Conservation (phyloP, 2,329 filamentous ascomycete genomes). For the Domatiomyces catenatus region DNA sequence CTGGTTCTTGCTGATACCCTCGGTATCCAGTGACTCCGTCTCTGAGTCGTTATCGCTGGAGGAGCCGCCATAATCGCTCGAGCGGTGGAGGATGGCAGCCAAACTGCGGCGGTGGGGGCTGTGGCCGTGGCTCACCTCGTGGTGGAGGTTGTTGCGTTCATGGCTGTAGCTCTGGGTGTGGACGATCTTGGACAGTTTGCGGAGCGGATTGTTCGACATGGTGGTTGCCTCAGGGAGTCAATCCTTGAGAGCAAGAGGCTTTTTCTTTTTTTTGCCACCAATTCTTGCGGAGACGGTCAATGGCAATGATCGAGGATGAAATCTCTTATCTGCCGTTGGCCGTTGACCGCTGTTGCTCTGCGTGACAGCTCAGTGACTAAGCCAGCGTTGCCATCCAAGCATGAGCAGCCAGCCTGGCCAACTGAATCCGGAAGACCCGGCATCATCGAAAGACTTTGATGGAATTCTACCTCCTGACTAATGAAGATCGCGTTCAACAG, state of each 20-base stretch:
- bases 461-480: neutral
- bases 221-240: neutral
- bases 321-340: neutral
- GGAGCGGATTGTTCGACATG: slow-evolving; percentile 11
- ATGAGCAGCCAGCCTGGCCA: neutral
- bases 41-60: slow-evolving; percentile 25
- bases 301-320: neutral
- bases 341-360: neutral
- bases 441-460: neutral
- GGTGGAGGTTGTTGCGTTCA: slow-evolving; percentile 2
- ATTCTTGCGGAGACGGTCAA: neutral
- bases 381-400: neutral
- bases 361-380: neutral
- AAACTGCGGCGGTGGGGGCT: slow-evolving; percentile 28
- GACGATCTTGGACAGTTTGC: slow-evolving; percentile 25
- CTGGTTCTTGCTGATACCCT: slow-evolving; percentile 30
- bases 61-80: slow-evolving; percentile 21
- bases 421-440: neutral
- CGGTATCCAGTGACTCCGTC: slow-evolving; percentile 23
- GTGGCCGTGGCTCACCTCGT: slow-evolving; percentile 7
- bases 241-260: too few species aligned
- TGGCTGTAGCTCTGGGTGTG: slow-evolving; percentile 16
- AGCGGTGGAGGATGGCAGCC: slow-evolving; percentile 24
- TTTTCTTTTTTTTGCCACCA: too few species aligned
- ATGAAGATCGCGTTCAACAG: neutral